phyloP scores from a whole-genome alignment of 768 basidiomycete genomes.

The Russula sp. region DNA sequence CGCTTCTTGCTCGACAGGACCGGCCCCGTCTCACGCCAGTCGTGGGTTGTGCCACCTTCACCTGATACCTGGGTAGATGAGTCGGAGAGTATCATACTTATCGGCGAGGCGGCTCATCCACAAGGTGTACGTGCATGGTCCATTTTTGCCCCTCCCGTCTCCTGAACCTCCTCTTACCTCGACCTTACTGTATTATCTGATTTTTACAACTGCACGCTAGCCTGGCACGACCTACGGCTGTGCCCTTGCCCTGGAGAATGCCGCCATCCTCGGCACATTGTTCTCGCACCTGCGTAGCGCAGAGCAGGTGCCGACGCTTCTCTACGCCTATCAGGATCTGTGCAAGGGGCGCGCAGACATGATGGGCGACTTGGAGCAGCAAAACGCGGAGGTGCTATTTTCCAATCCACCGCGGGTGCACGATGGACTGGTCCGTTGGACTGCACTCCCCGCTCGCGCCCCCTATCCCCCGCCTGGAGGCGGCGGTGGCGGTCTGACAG shows the following conservation, averaged over 20 bases:
- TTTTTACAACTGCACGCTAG: constrained; percentile 14
- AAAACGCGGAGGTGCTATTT: background rate
- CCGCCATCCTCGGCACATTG: constrained; percentile 26
- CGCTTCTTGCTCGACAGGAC: constrained; percentile 15
- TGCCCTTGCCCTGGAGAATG: constrained; percentile 25
- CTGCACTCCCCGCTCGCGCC: background rate
- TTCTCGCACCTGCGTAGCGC: constrained; percentile 25
- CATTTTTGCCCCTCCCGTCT: background rate
- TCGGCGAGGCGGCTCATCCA: constrained; percentile 33
- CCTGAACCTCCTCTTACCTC: background rate
- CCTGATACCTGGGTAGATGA: constrained; percentile 34
- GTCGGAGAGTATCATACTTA: constrained; percentile 29
- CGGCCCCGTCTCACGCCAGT: constrained; percentile 21
- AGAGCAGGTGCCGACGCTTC: constrained; percentile 23
- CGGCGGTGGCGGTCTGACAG: background rate
- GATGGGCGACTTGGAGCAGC: background rate
- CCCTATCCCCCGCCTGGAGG: background rate
- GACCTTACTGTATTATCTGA: background rate
- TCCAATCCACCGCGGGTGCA: constrained; percentile 3
- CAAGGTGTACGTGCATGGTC: constrained; percentile 23
- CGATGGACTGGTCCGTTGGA: constrained; percentile 11
- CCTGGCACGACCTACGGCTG: constrained; percentile 33
- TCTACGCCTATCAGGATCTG: constrained; percentile 26
- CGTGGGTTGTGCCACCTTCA: constrained; percentile 32
- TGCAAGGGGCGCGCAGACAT: constrained; percentile 22